A percentile compares a stretch with the other conserved stretches of the same genome.
Evolutionary conservation across 805 yeast genomes (phyloP).

Genomic region (Hermanozyma aechmeae): DNA sequence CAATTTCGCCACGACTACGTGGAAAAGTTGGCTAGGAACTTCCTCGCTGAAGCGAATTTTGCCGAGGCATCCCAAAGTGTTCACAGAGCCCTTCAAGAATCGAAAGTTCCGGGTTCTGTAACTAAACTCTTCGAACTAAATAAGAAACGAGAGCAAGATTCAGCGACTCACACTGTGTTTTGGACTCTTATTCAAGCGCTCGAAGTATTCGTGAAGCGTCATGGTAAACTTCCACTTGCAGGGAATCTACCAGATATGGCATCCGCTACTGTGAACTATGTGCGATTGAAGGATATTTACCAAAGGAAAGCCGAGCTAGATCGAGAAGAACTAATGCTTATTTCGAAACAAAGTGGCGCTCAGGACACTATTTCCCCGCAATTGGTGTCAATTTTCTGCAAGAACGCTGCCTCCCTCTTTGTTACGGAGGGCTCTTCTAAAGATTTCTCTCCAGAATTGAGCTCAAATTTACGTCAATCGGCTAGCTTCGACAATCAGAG

Average conservation of each 20-base stretch:
- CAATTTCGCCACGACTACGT: constrained; percentile 26
- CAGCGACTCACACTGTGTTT: constrained; percentile 30
- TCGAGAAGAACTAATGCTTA: constrained; percentile 14
- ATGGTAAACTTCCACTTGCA: constrained; percentile 50
- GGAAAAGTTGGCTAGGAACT: constrained; percentile 31
- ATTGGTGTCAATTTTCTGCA: constrained; percentile 44
- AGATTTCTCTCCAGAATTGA: neutral
- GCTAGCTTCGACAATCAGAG: neutral
- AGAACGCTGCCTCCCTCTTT: constrained; percentile 45
- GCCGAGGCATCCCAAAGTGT: constrained; percentile 26
- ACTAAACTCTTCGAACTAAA: constrained; percentile 10
- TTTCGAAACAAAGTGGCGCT: no score
- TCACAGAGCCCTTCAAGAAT: constrained; percentile 28
- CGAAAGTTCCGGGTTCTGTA: constrained; percentile 23
- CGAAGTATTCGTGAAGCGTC: constrained; percentile 38
- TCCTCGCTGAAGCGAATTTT: constrained; percentile 42
- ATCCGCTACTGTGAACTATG: constrained; percentile 56
- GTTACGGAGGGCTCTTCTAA: constrained; percentile 37
- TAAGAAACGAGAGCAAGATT: constrained; percentile 1
- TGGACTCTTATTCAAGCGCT: constrained; percentile 57
- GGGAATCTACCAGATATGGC: constrained; percentile 88
- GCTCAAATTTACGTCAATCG: constrained; percentile 2
- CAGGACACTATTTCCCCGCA: constrained; percentile 21
- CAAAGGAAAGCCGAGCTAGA: constrained; percentile 46
- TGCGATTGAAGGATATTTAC: constrained; percentile 50